Percentiles rank a stretch among this genome's conserved stretches.
phyloP scores from a whole-genome alignment of 2,329 filamentous ascomycete genomes.

The Cyanodermella asteris region DNA sequence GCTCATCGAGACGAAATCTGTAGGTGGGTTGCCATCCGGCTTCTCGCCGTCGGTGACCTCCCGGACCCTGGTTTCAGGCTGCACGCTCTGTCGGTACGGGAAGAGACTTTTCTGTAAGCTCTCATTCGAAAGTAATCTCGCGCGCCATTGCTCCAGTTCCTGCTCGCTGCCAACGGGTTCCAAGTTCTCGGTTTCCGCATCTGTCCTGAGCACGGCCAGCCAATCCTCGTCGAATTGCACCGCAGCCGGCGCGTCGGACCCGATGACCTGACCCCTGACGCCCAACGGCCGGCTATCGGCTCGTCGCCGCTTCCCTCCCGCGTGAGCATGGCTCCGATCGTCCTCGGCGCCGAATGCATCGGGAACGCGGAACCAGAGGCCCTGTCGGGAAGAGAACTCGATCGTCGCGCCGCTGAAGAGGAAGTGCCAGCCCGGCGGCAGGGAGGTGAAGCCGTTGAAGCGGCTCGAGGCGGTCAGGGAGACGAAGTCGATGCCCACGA shows the following conservation, averaged over 20 bases:
- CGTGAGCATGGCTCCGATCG: too few species aligned
- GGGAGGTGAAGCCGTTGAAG: slow-evolving; percentile 37
- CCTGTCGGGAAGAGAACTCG: slow-evolving; percentile 37
- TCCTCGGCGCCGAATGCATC: slow-evolving; percentile 13
- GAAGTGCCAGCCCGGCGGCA: slow-evolving; percentile 38
- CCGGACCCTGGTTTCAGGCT: slow-evolving; percentile 18
- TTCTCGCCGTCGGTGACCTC: neutral
- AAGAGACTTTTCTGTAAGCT: too few species aligned
- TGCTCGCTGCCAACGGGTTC: slow-evolving; percentile 19
- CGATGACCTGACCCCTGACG: too few species aligned
- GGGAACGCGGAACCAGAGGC: slow-evolving; percentile 36
- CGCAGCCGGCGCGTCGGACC: too few species aligned
- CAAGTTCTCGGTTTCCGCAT: slow-evolving; percentile 16
- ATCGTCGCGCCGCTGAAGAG: slow-evolving; percentile 36
- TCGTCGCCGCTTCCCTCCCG: too few species aligned
- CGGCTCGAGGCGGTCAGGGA: slow-evolving; percentile 40
- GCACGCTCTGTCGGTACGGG: slow-evolving; percentile 18
- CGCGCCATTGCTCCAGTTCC: slow-evolving; percentile 28
- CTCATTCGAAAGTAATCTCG: slow-evolving; percentile 32
- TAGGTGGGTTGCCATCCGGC: too few species aligned
- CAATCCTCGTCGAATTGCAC: too few species aligned
- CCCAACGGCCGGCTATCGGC: too few species aligned
- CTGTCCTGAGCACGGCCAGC: slow-evolving; percentile 34
- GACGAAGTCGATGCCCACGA: slow-evolving; percentile 31
- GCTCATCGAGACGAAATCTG: too few species aligned